A percentile compares a stretch with the other conserved stretches of the same genome.
phyloP scores from a whole-genome alignment of 441 rosid species.

The Euphorbia corollata region DNA sequence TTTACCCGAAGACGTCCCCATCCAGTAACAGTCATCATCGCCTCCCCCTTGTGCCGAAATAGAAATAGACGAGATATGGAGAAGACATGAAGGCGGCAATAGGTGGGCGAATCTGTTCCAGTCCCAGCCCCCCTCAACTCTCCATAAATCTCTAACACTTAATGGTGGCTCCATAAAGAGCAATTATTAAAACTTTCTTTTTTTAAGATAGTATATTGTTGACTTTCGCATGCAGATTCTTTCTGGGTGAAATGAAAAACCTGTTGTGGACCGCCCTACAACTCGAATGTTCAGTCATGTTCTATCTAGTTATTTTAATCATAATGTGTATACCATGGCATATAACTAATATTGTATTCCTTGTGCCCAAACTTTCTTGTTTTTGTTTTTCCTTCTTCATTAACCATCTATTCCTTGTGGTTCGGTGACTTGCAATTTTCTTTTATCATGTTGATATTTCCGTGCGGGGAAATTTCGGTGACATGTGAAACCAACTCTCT shows the following conservation, averaged over 20 bases:
- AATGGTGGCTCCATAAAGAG: background rate
- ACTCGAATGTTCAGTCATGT: background rate
- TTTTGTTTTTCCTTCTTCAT: background rate
- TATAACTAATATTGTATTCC: background rate
- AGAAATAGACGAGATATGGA: no score
- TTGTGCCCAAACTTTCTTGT: background rate
- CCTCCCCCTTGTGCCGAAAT: no score
- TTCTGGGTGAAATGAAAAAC: no score
- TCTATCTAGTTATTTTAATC: constrained; percentile 6
- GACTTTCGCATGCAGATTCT: background rate
- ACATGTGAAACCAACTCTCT: no score
- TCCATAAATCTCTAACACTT: no score
- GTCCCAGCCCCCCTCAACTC: no score
- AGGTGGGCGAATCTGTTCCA: no score
- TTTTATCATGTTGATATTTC: background rate
- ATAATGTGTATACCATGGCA: constrained; percentile 6
- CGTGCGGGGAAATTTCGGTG: no score
- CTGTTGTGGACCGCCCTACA: background rate
- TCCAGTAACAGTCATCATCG: no score
- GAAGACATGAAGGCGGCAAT: no score
- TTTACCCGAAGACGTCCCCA: no score
- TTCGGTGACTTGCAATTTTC: background rate
- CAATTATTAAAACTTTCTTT: background rate
- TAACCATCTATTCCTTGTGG: no score
- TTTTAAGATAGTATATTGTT: background rate